Conservation (phyloP, 2,329 filamentous ascomycete species). For the Grosmannia penicillata region DNA sequence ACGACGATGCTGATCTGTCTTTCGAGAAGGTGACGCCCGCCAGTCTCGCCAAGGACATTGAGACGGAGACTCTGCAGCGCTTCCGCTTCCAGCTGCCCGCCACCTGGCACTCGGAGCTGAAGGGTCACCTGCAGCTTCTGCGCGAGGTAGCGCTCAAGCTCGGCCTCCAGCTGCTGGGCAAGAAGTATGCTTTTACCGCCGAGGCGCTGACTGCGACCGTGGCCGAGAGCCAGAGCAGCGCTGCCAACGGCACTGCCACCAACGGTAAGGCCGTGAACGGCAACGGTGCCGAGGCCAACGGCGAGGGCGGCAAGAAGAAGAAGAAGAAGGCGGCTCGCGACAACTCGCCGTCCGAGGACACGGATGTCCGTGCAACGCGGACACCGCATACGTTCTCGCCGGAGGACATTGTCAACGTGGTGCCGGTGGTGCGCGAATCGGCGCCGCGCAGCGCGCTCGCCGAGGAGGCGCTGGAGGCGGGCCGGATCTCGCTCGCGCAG, state of each 20-base stretch:
- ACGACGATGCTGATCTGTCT: constrained; percentile 65
- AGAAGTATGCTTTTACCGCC: constrained; percentile 53
- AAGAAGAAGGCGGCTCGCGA: constrained; percentile 49
- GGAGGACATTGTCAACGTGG: constrained; percentile 81
- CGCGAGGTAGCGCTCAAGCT: constrained; percentile 82
- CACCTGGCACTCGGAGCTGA: constrained; percentile 52
- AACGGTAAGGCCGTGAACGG: constrained; percentile 1
- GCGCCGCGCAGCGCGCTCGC: constrained; percentile 79
- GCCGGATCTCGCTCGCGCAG: constrained; percentile 89
- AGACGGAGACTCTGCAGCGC: constrained; percentile 54
- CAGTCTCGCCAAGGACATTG: constrained; percentile 52
- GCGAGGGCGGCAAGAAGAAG: constrained; percentile 34
- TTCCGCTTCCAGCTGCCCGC: constrained; percentile 62
- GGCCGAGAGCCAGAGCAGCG: background rate
- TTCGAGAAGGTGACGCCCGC: constrained; percentile 71
- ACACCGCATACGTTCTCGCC: constrained; percentile 51
- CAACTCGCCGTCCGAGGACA: constrained; percentile 27
- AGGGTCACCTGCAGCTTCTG: constrained; percentile 61
- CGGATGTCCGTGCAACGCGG: constrained; percentile 25
- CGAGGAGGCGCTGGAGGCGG: constrained; percentile 90
- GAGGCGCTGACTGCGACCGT: constrained; percentile 20
- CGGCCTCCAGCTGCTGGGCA: constrained; percentile 74
- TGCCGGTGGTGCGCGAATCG: constrained; percentile 92
- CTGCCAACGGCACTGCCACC: constrained; percentile 13
- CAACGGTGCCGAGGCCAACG: constrained; percentile 18